These are phyloP conservation scores for Massariosphaeria phaeospora DNA, from an alignment of 495 filamentous ascomycete genomes.

Conservation along the genomic window DNA sequence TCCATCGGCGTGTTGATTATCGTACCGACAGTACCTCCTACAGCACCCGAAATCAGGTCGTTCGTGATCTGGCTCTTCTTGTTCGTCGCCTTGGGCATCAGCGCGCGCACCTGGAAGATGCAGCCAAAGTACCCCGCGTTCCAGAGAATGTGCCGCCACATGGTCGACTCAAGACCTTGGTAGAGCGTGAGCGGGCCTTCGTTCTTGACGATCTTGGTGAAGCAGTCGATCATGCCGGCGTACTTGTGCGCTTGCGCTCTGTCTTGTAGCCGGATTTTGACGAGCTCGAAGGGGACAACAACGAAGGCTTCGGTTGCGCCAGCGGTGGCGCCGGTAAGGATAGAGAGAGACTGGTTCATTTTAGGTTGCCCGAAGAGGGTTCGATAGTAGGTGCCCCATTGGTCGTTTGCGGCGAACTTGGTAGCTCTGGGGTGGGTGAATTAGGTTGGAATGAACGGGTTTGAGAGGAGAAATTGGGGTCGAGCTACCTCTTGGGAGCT, in stretches of 20 bases:
- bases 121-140: conserved; percentile 97
- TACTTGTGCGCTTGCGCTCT: conserved; percentile 91
- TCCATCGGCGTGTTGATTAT: conserved; percentile 96
- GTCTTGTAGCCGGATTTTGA: conserved; percentile 96
- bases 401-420: conserved; percentile 98
- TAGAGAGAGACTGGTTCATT: conserved; percentile 84
- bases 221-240: conserved; percentile 85
- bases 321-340: conserved; percentile 88
- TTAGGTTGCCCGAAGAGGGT: conserved; percentile 72
- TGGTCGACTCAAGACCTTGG: conserved; percentile 90
- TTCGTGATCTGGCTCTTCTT: conserved; percentile 78
- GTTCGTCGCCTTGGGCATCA: conserved; percentile 71
- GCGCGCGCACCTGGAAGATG: conserved; percentile 87
- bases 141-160: conserved; percentile 97
- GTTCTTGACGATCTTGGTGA: conserved; percentile 73
- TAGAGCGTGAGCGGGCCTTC: conserved; percentile 89
- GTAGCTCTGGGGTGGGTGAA: conserved; percentile 62
- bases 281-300: conserved; percentile 87
- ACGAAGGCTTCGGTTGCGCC: conserved; percentile 96
- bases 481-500: conserved; percentile 72
- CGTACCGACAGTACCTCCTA: conserved; percentile 89
- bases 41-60: conserved; percentile 77
- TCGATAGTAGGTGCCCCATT: conserved; percentile 91
- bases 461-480: neutral
- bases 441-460: conserved; percentile 7